Conservation (phyloP, 768 basidiomycete species). For the Boletellus emodensis region DNA sequence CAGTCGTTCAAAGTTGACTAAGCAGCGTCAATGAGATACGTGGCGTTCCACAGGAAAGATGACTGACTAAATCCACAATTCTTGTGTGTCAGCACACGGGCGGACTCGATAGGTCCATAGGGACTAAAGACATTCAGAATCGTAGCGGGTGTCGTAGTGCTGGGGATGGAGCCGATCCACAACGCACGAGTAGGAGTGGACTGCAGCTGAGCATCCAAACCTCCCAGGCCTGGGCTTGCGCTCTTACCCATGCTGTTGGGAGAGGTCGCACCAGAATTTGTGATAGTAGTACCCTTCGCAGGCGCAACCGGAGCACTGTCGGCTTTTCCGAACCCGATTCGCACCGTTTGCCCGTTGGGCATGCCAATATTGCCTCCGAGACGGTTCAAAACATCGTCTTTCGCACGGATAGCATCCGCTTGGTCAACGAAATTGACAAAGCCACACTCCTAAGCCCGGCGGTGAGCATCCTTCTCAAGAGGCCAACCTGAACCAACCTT, state of each 20-base stretch:
- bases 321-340: constrained; percentile 97
- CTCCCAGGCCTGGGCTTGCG: constrained; percentile 52
- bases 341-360: constrained; percentile 92
- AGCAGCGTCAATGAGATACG: constrained; percentile 6
- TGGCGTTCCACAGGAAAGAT: not conserved
- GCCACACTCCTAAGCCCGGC: constrained; percentile 76
- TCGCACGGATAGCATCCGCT: constrained; percentile 92
- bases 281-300: constrained; percentile 64
- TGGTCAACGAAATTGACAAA: constrained; percentile 99
- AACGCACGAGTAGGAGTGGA: constrained; percentile 91
- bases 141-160: constrained; percentile 90
- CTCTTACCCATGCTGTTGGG: constrained; percentile 52
- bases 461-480: constrained; percentile 16
- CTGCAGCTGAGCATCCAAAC: constrained; percentile 83
- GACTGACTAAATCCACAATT: constrained; percentile 87
- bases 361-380: constrained; percentile 92
- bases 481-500: constrained; percentile 55
- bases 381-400: constrained; percentile 95
- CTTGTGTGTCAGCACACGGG: constrained; percentile 93
- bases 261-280: constrained; percentile 62
- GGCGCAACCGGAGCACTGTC: constrained; percentile 93
- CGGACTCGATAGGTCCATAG: constrained; percentile 96
- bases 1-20: constrained; percentile 94
- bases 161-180: constrained; percentile 98
- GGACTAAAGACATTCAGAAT: constrained; percentile 96